Base-by-base conservation (phyloP, 1,284 basidiomycete species). In the Sanguinoderma infundibulare region DNA sequence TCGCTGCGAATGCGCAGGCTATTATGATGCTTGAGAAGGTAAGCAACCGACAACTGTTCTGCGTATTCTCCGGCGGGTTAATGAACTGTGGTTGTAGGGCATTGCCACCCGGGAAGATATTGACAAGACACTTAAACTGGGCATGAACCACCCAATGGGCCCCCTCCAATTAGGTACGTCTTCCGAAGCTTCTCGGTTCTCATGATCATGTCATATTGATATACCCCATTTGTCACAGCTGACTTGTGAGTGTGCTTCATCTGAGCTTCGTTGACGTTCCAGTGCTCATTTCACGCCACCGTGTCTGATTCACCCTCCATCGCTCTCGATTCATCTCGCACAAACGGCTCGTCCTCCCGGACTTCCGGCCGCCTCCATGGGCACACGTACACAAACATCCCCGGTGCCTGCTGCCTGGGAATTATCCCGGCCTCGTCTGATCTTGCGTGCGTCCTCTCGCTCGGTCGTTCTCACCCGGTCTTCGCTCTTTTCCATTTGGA, bases 71-170 rank as follows among this genome's bases (percentile, higher is more conserved):
- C 3, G 32, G 20, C 52, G 52, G 26, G 49, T 61, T 9, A 40
- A 52, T 46, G 40, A 55, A 8, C 17, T 9, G 3, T 39, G n/a
- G 52, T 8, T 54, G 59, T 42, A 94, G 87, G 95, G 95, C 6
- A 86, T 91, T 22, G 96, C 95, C 1, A 93, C 94, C 1, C 87
- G 92, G 46, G 95, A 98, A 61, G 95, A 98, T 73, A 98, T 98
- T 66, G 96, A 98, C 78, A 95, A 91, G 67, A 98, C 95, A 0
- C 85, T 98, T 58, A 90, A 89, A 70, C 81, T 98, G 17, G 97
- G 96, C 51, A 98, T 98, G 95, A 92, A 90, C 64, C 96, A 98
- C 72, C 96, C 96, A 1, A 98, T 98, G 94, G 96, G 96, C 15
- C 94, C 94, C 2, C 78, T 96, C 17, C 90, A 94, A 64, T 83